Base-by-base conservation (phyloP, 2,329 filamentous ascomycete genomes). In the Diaporthe caulivora region DNA sequence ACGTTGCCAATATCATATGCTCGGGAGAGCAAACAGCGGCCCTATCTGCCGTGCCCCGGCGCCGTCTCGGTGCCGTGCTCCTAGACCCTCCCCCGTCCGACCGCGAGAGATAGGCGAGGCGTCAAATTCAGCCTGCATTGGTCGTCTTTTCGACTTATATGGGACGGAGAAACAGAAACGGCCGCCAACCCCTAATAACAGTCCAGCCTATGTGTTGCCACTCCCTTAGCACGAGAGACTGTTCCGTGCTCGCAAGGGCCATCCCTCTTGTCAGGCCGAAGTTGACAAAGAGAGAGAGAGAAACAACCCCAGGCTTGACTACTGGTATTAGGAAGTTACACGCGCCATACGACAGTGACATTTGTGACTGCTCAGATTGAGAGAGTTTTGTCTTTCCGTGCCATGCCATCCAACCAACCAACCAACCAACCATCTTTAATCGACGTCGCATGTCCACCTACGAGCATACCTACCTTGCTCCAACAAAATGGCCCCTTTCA, bases 41-140 rank as follows among this genome's bases (percentile, higher is more conserved):
- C 31, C 44, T 37, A 65, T 65, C 62, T 65, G 62, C 62, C 62
- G 60, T 65, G 60, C 44, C n/a, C 60, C 60, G 60, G 60, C 42
- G 60, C 60, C 60, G 60, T 65, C n/a, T 65, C 42, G 60, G 42
- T 65, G 60, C 60, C 60, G 60, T 15, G n/a, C n/a, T 37, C 37
- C 37, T 8, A 34, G 9, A 9, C 9, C 34, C 37, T 40, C 37
- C 37, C 57, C 24, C 60, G 44, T 65, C 62, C 44, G 62, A 65
- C 62, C 62, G 31, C 44, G 42, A 24, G 44, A n/a, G 44, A 65
- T 24, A 34, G 62, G 44, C 37, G 47, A 47, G 60, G 62, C 62
- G 62, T 34, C 44, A 37, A 37, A 51, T 8, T 65, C 62, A 65
- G 62, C 62, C 62, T 37, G 62, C 62, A 51, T 65, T 65, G 62